A percentile compares a stretch with the other conserved stretches of the same genome.
These are phyloP conservation scores for Penicillium bovifimosum DNA, from an alignment of 495 filamentous ascomycete species.

Conservation along the genomic window DNA sequence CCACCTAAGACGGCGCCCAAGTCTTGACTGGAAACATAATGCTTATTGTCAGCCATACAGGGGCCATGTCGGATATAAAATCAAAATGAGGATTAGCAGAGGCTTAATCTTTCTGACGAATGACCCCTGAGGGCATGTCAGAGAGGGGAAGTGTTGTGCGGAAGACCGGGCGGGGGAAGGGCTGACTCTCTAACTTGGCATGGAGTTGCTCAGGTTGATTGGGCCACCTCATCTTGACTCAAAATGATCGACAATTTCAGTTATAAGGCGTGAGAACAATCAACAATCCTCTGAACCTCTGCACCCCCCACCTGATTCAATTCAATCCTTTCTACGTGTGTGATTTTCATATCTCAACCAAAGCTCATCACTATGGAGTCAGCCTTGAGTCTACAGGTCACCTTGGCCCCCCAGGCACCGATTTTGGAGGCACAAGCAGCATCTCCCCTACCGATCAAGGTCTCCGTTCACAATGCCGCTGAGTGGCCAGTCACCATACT, in stretches of 20 bases:
- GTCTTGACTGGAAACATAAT: slow-evolving; percentile 8
- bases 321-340: too few species aligned
- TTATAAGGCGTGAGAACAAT: not conserved
- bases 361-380: slow-evolving; percentile 2
- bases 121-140: not conserved
- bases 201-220: not conserved
- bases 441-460: slow-evolving; percentile 16
- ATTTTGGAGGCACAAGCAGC: slow-evolving; percentile 14
- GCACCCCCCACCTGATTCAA: not conserved
- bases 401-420: slow-evolving; percentile 10
- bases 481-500: slow-evolving; percentile 41
- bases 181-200: slow-evolving; percentile 2
- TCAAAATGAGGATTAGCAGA: not conserved
- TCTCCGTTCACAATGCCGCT: slow-evolving; percentile 40
- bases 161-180: not conserved
- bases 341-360: too few species aligned
- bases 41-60: slow-evolving; percentile 2
- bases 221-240: not conserved
- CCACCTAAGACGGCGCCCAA: slow-evolving; percentile 17
- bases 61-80: not conserved
- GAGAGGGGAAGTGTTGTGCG: slow-evolving; percentile 11
- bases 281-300: not conserved
- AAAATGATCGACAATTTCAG: not conserved
- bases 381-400: slow-evolving; percentile 18
- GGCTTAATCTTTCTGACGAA: not conserved